Base-by-base conservation (phyloP, 2,329 filamentous ascomycete genomes). In the Seiridium cupressi region DNA sequence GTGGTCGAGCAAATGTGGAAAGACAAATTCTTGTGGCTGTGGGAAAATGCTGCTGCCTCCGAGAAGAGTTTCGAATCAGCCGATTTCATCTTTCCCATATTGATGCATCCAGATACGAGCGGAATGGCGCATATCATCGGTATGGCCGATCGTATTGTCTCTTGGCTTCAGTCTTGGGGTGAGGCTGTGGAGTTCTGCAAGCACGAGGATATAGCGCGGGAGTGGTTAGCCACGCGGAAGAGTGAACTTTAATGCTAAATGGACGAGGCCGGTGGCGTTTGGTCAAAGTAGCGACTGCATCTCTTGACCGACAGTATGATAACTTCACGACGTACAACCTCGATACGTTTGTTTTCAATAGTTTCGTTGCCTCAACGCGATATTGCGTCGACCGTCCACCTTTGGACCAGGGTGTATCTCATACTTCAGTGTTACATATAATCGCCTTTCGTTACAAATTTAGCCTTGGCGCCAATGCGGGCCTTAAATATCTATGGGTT, bases 1-100 rank as follows among this genome's bases (percentile, higher is more conserved):
- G 76, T 82, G 1, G 78, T 88, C 35, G 84, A 88, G 74, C 76
- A 81, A 61, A 82, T 87, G 75, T 88, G 85, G 85, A 81, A 77
- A 65, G 84, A 86, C 65, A 78, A 82, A 10, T 85, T 87, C 64
- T 75, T 81, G 62, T 88, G 79, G 77, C 73, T 86, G n/a, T 76
- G 76, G 60, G 74, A 79, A 35, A 42, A 54, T n/a, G 35, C 13
- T 2, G n/a, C 18, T 2, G 5, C 13, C 2, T 9, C n/a, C 3
- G 35, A 54, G 26, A 46, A 46, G 44, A 46, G 44, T 46, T 46
- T 46, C 4, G 51, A 54, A 8, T 10, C 5, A 26, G 32, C 51
- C n/a, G 51, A 40, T 35, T 36, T 36, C n/a, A 54, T 54, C 35
- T 54, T 36, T 40, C 51, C 51, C 32, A 36, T 54, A 4, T 4